phyloP scores from a whole-genome alignment of 768 basidiomycete genomes.

The Suillus subalutaceus region DNA sequence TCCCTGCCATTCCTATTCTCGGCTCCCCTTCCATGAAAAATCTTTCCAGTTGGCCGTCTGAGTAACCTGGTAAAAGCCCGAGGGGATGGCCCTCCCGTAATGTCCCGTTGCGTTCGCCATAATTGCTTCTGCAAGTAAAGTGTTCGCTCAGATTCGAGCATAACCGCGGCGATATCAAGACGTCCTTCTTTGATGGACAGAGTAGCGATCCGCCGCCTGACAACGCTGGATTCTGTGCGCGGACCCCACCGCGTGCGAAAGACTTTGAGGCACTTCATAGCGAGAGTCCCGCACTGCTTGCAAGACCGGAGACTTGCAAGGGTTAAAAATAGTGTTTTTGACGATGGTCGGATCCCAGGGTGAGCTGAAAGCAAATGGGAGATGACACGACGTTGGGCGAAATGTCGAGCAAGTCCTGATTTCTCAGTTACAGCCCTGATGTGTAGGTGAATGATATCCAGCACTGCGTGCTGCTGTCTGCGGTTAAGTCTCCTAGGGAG shows the following conservation, averaged over 20 bases:
- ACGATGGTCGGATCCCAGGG: slow-evolving; percentile 54
- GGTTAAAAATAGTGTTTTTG: slow-evolving; percentile 61
- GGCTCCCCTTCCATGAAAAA: slow-evolving; percentile 28
- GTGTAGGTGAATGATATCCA: slow-evolving; percentile 60
- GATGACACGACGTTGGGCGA: slow-evolving; percentile 46
- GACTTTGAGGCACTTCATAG: slow-evolving; percentile 42
- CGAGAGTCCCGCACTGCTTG: slow-evolving; percentile 57
- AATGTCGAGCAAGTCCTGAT: slow-evolving; percentile 47
- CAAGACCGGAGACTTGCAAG: slow-evolving; percentile 53
- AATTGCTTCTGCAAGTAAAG: slow-evolving; percentile 13
- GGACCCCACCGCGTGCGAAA: slow-evolving; percentile 62
- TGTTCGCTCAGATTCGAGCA: slow-evolving; percentile 23
- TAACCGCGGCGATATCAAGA: slow-evolving; percentile 45
- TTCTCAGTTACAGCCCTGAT: slow-evolving; percentile 36
- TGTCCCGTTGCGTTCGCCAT: slow-evolving; percentile 17
- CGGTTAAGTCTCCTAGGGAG: slow-evolving; percentile 47
- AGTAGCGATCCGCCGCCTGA: slow-evolving; percentile 58
- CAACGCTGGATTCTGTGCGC: slow-evolving; percentile 55
- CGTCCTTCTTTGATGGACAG: slow-evolving; percentile 71
- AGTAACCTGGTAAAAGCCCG: slow-evolving; percentile 15
- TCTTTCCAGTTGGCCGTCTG: slow-evolving; percentile 25
- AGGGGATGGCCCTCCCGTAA: slow-evolving; percentile 10
- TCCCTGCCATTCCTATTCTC: slow-evolving; percentile 34
- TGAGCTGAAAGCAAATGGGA: slow-evolving; percentile 48
- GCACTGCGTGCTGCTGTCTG: slow-evolving; percentile 38